phyloP scores from a whole-genome alignment of 176 grass and related monocot genomes.

The Cenchrus purpureus region DNA sequence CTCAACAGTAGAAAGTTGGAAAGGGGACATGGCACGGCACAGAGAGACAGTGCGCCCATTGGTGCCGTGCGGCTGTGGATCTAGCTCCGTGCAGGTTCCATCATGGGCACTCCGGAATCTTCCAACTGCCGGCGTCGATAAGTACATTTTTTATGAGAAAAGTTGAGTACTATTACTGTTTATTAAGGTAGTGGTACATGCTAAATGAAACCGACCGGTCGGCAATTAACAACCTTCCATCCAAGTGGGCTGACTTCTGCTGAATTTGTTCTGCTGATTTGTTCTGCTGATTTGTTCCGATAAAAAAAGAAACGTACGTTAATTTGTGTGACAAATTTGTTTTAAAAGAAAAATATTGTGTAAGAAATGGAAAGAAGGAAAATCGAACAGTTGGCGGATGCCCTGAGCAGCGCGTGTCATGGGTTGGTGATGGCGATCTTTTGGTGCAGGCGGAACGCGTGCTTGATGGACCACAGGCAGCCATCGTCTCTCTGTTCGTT shows the following conservation, averaged over 20 bases:
- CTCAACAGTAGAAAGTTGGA: background rate
- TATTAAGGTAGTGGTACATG: background rate
- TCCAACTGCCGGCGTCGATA: background rate
- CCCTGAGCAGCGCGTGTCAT: conserved; percentile 9
- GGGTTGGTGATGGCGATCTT: conserved; percentile 26
- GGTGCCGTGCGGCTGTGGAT: background rate
- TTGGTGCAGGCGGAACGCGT: conserved; percentile 37
- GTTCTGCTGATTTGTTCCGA: too few species aligned
- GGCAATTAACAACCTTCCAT: conserved; percentile 17
- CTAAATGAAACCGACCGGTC: conserved; percentile 32
- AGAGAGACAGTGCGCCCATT: background rate
- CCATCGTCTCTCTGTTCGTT: background rate
- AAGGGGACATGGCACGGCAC: background rate
- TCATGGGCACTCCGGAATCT: conserved; percentile 19
- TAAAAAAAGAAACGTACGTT: too few species aligned
- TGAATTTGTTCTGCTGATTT: too few species aligned
- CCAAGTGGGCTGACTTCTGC: background rate
- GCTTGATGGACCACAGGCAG: conserved; percentile 20
- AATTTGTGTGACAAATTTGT: too few species aligned
- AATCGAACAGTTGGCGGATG: background rate
- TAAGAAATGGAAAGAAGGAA: too few species aligned
- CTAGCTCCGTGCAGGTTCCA: background rate
- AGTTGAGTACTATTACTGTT: too few species aligned
- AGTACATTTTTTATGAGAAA: too few species aligned
- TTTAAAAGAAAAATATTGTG: too few species aligned